phyloP scores from a whole-genome alignment of 768 basidiomycete species.

The Hemileccinum rubropunctum region DNA sequence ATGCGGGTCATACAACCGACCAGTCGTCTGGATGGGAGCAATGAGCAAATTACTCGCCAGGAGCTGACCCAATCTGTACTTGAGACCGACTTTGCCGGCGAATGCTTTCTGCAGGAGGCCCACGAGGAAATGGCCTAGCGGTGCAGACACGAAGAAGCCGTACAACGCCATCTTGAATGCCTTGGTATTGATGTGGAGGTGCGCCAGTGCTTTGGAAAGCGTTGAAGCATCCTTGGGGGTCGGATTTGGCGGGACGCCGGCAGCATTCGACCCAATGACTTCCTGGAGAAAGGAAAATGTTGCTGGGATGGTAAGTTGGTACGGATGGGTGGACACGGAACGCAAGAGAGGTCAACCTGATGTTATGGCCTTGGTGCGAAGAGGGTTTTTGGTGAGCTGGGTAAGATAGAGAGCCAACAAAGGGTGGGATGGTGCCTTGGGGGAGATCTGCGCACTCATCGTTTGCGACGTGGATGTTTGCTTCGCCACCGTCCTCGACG shows the following conservation, averaged over 20 bases:
- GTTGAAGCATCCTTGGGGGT: conserved; percentile 54
- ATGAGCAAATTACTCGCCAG: conserved; percentile 73
- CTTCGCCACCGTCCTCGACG: no score
- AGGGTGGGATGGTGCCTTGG: conserved; percentile 33
- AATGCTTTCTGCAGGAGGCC: conserved; percentile 73
- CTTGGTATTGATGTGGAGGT: conserved; percentile 59
- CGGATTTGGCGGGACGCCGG: conserved; percentile 52
- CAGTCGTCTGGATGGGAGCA: conserved; percentile 69
- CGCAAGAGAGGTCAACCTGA: conserved; percentile 44
- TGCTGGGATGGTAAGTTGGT: conserved; percentile 29
- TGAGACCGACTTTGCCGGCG: conserved; percentile 63
- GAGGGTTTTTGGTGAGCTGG: conserved; percentile 63
- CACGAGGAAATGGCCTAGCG: conserved; percentile 72
- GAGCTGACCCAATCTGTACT: conserved; percentile 68
- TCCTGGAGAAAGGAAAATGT: conserved; percentile 72
- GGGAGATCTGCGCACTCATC: conserved; percentile 38
- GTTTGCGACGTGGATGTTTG: not conserved
- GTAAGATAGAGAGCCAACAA: conserved; percentile 69
- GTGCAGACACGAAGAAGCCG: conserved; percentile 82
- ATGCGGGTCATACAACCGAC: conserved; percentile 38
- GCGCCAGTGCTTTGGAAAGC: conserved; percentile 50
- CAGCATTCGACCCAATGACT: conserved; percentile 71
- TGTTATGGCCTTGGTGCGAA: conserved; percentile 80
- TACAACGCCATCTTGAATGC: conserved; percentile 84
- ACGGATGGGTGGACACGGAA: not conserved